Evolutionary conservation across 1,284 basidiomycete species (phyloP).

Genomic region (Gymnopus androsaceus): DNA sequence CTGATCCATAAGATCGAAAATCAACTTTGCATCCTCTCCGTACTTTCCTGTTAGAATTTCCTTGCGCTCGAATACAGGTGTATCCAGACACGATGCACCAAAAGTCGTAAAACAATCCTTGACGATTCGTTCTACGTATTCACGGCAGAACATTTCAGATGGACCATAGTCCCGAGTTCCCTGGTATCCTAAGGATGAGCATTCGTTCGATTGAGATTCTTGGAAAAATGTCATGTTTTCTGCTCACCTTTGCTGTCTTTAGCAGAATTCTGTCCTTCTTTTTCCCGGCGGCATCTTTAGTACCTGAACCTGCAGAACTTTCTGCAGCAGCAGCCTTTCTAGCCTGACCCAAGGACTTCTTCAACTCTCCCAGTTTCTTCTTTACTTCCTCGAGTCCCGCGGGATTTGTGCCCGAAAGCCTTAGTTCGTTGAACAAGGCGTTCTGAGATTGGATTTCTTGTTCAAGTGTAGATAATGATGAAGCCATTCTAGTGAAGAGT

Average conservation of each 20-base stretch:
- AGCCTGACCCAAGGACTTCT: slow-evolving; percentile 53
- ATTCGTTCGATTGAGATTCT: background rate
- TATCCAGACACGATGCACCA: slow-evolving; percentile 93
- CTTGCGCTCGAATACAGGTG: slow-evolving; percentile 96
- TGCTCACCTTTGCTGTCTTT: slow-evolving; percentile 79
- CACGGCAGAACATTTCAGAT: slow-evolving; percentile 90
- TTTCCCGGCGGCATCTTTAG: slow-evolving; percentile 19
- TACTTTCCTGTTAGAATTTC: slow-evolving; percentile 96
- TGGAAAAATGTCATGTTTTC: background rate
- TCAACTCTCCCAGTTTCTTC: slow-evolving; percentile 71
- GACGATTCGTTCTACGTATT: slow-evolving; percentile 88
- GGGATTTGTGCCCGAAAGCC: slow-evolving; percentile 47
- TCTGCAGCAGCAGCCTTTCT: slow-evolving; percentile 36
- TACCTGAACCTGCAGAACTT: background rate
- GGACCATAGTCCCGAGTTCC: slow-evolving; percentile 97
- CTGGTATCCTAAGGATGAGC: slow-evolving; percentile 40
- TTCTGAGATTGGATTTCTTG: slow-evolving; percentile 37
- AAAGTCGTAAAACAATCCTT: slow-evolving; percentile 88
- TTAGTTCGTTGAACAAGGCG: slow-evolving; percentile 58
- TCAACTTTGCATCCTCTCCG: slow-evolving; percentile 96
- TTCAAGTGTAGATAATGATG: slow-evolving; percentile 12
- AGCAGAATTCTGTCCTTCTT: slow-evolving; percentile 55
- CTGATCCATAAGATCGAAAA: slow-evolving; percentile 97
- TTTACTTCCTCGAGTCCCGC: slow-evolving; percentile 60
- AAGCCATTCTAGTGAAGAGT: slow-evolving; percentile 12